Evolutionary conservation across 2,329 filamentous ascomycete species (phyloP).

Genomic region (Monilinia vaccinii-corymbosi): DNA sequence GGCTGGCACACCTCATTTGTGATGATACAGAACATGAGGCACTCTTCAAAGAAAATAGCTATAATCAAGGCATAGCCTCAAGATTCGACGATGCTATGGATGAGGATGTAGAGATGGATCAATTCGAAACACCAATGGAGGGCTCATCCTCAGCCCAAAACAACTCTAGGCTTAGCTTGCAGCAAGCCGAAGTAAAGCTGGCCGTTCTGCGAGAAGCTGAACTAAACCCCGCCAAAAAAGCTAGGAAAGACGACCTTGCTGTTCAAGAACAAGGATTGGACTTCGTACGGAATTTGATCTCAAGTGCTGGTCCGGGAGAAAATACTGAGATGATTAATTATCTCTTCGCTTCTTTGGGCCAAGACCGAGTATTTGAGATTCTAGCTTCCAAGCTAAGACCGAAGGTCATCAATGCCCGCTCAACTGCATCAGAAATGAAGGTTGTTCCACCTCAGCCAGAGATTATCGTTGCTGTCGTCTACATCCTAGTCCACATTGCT

Average conservation of each 20-base stretch:
- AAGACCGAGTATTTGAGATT: constrained; percentile 71
- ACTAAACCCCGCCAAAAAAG: constrained; percentile 55
- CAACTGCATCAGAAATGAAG: constrained; percentile 35
- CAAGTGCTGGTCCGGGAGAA: constrained; percentile 39
- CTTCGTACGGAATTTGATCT: constrained; percentile 83
- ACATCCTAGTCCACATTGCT: constrained; percentile 79
- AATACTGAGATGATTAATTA: constrained; percentile 74
- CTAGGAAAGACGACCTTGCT: constrained; percentile 67
- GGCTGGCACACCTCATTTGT: constrained; percentile 72
- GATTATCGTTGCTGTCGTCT: constrained; percentile 70
- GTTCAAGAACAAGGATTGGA: constrained; percentile 89
- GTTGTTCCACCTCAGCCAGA: constrained; percentile 52
- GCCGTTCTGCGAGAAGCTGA: constrained; percentile 53
- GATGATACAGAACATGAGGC: constrained; percentile 49
- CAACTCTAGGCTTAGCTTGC: constrained; percentile 30
- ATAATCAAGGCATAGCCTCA: constrained; percentile 13
- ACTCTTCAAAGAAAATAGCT: constrained; percentile 29
- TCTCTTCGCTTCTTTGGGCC: constrained; percentile 65
- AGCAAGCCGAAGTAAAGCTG: constrained; percentile 42
- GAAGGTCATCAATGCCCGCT: constrained; percentile 42
- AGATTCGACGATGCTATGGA: constrained; percentile 37
- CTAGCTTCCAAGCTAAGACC: constrained; percentile 68
- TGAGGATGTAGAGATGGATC: constrained; percentile 49
- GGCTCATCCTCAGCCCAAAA: constrained; percentile 16
- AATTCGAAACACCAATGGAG: constrained; percentile 32